phyloP scores from a whole-genome alignment of 768 basidiomycete genomes.

The Nidularia pulvinata region DNA sequence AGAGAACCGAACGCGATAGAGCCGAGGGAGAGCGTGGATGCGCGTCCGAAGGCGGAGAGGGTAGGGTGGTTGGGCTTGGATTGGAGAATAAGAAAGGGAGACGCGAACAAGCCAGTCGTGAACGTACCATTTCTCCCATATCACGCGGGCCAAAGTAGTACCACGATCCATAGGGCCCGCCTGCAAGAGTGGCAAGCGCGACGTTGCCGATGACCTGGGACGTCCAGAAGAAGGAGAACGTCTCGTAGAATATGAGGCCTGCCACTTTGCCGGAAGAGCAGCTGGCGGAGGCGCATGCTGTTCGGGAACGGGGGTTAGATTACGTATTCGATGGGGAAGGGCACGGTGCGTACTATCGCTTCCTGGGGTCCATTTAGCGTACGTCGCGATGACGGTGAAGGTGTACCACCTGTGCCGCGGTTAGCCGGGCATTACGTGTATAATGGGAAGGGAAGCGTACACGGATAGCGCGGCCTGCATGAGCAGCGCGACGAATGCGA shows the following conservation, averaged over 20 bases:
- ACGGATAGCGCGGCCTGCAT: conserved; percentile 71
- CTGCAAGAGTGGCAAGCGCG: conserved; percentile 76
- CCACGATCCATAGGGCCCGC: conserved; percentile 78
- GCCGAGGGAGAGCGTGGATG: conserved; percentile 78
- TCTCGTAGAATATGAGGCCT: conserved; percentile 75
- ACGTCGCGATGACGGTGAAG: conserved; percentile 77
- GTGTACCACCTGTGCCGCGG: conserved; percentile 61
- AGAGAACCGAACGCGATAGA: conserved; percentile 86
- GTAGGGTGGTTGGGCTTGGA: conserved; percentile 70
- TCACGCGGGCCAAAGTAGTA: conserved; percentile 84
- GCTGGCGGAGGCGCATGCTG: conserved; percentile 44
- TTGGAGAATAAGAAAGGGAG: not conserved
- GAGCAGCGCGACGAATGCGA: conserved; percentile 70
- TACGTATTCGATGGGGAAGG: not conserved
- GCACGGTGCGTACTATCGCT: conserved; percentile 50
- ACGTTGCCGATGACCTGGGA: conserved; percentile 83
- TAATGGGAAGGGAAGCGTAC: conserved; percentile 31
- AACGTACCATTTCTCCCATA: conserved; percentile 58
- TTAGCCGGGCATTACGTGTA: conserved; percentile 1
- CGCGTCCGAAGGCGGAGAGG: conserved; percentile 66
- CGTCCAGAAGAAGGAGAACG: conserved; percentile 87
- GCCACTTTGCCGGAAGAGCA: conserved; percentile 79
- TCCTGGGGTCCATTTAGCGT: conserved; percentile 78
- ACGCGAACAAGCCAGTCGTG: conserved; percentile 3
- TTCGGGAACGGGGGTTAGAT: conserved; percentile 2